phyloP scores from a whole-genome alignment of 305 asterid genomes.

The Fraxinus velutina region DNA sequence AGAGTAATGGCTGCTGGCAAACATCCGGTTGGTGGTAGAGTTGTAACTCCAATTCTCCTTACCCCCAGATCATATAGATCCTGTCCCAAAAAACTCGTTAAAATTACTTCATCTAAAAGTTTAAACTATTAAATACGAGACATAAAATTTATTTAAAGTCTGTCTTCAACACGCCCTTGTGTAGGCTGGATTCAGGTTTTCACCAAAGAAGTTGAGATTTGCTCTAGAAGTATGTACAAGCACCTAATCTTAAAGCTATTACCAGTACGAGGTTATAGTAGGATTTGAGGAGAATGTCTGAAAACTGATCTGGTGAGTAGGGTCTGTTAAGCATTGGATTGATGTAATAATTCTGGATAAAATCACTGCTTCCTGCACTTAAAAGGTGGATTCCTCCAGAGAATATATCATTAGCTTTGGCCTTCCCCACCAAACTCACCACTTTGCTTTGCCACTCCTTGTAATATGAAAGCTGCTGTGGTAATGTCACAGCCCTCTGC shows the following conservation, averaged over 20 bases:
- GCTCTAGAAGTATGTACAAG: not conserved
- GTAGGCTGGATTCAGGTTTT: not conserved
- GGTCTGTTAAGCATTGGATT: slow-evolving; percentile 55
- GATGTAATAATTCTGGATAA: slow-evolving; percentile 76
- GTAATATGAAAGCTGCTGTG: slow-evolving; percentile 59
- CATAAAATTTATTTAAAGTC: not conserved
- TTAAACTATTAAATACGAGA: not conserved
- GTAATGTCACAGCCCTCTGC: slow-evolving; percentile 67
- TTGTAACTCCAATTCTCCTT: slow-evolving; percentile 80
- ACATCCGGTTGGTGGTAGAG: slow-evolving; percentile 81
- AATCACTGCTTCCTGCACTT: slow-evolving; percentile 90
- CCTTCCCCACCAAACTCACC: slow-evolving; percentile 53
- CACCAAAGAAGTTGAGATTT: not conserved
- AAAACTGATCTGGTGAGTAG: slow-evolving; percentile 61
- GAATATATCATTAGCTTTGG: slow-evolving; percentile 47
- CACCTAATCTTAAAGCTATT: not conserved
- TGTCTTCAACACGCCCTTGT: not conserved
- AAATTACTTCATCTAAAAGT: not conserved
- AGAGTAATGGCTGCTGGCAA: slow-evolving; percentile 77
- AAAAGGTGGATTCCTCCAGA: slow-evolving; percentile 66
- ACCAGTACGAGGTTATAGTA: slow-evolving; percentile 64
- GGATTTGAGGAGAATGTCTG: slow-evolving; percentile 55
- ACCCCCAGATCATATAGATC: slow-evolving; percentile 61
- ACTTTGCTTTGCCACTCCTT: slow-evolving; percentile 70
- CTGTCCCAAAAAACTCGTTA: slow-evolving; percentile 26